Conservation (phyloP, 495 filamentous ascomycete species). For the Daldinia decipiens region DNA sequence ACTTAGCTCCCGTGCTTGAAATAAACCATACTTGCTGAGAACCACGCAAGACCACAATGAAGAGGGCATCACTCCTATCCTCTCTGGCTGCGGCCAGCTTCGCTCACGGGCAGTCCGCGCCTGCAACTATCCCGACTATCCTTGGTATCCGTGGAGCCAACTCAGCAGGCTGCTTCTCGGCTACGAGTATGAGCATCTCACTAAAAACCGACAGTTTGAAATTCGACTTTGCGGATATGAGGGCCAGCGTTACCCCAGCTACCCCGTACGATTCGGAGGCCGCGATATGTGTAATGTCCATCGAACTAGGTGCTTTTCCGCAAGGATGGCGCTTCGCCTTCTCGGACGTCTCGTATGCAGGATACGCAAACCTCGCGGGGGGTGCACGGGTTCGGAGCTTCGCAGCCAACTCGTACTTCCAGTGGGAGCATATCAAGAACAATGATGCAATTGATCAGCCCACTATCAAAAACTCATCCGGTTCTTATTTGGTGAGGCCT, state of each 20-base stretch:
- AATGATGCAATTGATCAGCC: conserved; percentile 12
- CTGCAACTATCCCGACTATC: conserved; percentile 33
- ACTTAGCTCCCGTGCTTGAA: background rate
- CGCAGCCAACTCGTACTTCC: conserved; percentile 36
- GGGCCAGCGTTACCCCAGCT: conserved; percentile 33
- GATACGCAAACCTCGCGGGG: conserved; percentile 29
- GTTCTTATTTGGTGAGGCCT: conserved; percentile 30
- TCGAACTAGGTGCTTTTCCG: conserved; percentile 38
- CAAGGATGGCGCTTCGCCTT: conserved; percentile 35
- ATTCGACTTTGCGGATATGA: conserved; percentile 40
- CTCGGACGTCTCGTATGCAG: conserved; percentile 31
- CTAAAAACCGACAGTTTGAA: conserved; percentile 13
- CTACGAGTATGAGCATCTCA: conserved; percentile 30
- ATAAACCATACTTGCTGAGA: background rate
- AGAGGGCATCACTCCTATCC: background rate
- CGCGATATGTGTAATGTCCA: conserved; percentile 36
- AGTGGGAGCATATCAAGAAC: conserved; percentile 42
- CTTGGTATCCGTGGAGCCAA: conserved; percentile 38
- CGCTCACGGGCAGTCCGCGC: conserved; percentile 26
- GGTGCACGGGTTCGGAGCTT: conserved; percentile 34
- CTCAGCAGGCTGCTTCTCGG: conserved; percentile 36
- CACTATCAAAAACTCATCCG: conserved; percentile 33
- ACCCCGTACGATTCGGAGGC: conserved; percentile 34
- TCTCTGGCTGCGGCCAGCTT: conserved; percentile 18
- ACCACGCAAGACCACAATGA: conserved; percentile 9